These are phyloP conservation scores for Artomyces pyxidatus DNA, from an alignment of 768 basidiomycete species.

Conservation along the genomic window DNA sequence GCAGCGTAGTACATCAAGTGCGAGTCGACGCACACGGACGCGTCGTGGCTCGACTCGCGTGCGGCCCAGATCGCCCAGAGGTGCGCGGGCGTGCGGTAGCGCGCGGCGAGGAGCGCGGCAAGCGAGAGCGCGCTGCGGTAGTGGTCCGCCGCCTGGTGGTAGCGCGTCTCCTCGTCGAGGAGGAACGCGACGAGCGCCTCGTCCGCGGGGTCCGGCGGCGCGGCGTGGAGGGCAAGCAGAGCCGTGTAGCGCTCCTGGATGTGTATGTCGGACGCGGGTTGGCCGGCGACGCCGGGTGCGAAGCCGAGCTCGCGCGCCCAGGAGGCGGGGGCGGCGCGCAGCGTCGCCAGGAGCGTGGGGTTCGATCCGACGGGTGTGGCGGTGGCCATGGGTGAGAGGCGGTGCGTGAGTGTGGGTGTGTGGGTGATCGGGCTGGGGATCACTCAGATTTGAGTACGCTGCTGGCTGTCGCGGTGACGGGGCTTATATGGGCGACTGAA, in stretches of 20 bases:
- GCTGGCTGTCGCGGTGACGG: no score
- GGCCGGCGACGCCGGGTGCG: neutral
- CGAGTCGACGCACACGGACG: neutral
- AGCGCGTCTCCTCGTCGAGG: neutral
- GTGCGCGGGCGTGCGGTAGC: neutral
- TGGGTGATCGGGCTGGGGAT: no score
- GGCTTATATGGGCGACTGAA: no score
- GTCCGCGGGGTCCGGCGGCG: neutral
- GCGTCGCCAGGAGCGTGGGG: neutral
- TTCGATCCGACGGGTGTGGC: no score
- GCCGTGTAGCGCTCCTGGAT: neutral
- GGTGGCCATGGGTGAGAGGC: no score
- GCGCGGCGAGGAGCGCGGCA: neutral
- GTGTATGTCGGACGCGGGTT: neutral
- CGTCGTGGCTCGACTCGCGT: neutral
- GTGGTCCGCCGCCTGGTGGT: neutral
- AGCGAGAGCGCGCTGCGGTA: neutral
- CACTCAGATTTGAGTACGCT: no score
- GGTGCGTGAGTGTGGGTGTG: no score
- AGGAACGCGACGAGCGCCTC: neutral
- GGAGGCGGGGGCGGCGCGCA: neutral
- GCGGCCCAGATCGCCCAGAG: neutral
- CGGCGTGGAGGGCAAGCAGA: neutral
- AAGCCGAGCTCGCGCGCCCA: neutral
- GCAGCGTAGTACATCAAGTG: neutral